Evolutionary conservation across 805 yeast genomes (phyloP), one percentile per base, ranked within the genome.

Genomic region (Candida montana): DNA sequence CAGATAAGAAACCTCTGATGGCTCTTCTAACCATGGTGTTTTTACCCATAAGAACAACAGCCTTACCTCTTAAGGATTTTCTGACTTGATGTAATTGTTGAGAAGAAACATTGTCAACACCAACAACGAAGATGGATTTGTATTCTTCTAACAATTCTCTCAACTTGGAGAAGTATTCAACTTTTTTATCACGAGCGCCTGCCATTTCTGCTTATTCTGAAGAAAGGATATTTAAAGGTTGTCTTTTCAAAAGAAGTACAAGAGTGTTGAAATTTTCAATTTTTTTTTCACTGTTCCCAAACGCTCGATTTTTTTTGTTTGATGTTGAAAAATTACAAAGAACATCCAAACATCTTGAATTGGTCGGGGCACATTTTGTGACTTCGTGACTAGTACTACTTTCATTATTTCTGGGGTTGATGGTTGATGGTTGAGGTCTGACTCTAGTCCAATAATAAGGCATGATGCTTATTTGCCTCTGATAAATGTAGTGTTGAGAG

Each of bases 21-120:
- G 99, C 99, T 78, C 98, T 89, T 80, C 99, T 88, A 59, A 93
- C 96, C 98, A 93, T 91, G 81, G 99, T 93, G 96, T 93, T 93
- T 86, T 93, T 93, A 79, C 99, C 99, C 99, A 93, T 93, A 66
- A 93, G 77, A 59, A 93, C 90, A 59, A 86, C 93, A 65, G 93
- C 99, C 49, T 81, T 84, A 59, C 88, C 86, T 79, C 99, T 89
- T 66, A 93, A 83, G 56, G 88, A 74, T 81, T 85, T 89, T 85
- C 99, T 89, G 79, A 89, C 81, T 81, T 93, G 95, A 79, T 93
- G 99, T 96, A 93, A 90, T 79, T 93, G 99, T 81, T 93, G 99
- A 61, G 99, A 93, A 58, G 98, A 87, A 69, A 93, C 99, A 81
- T 93, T 93, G 79, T 93, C 99, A 63, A 93, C 97, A 75, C 98